Base-by-base conservation (phyloP, 768 basidiomycete species). In the Leccinum aurantiacum region DNA sequence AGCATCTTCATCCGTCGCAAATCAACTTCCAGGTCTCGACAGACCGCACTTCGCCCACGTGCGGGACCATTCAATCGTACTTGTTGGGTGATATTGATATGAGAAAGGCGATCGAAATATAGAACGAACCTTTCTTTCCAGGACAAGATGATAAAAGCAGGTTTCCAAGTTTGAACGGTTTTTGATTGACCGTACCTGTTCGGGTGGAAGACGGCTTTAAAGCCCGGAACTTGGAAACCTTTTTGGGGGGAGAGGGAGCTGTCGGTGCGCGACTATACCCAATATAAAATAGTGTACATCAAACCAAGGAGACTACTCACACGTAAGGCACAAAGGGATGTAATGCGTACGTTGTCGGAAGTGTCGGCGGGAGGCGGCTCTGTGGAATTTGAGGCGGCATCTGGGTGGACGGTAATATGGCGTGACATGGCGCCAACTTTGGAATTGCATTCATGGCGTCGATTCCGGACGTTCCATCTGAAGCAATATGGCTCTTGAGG, bases 141-240 rank as follows among this genome's bases (percentile, higher is more conserved):
- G 95, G 95, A 76, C 96, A 98, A 6, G 91, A 94, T 6, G 91
- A 93, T 33, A 98, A 74, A 54, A 89, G 82, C 22, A 98, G 76
- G 72, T 98, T 98, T n/a, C 95, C 95, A 9, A 96, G 74, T 13
- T 67, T 68, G 29, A 76, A 74, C 11, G 64, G 60, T 25, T 69
- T 65, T 35, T 61, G 57, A 25, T 53, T 58, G 61, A 54, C 2
- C 60, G 61, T 17, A 46, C 25, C 47, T 56, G 54, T 53, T 57
- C 48, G 56, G 53, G 61, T 48, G 33, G 53, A 27, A 33, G 60
- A 55, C 9, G 65, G 51, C 27, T 49, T 65, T 11, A 63, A 51
- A 10, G 50, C 3, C 17, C 64, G 63, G 50, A 46, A 50, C 41
- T 48, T 73, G 52, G 62, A 54, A 10, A 25, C 13, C 56, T 65